A percentile compares a stretch with the other conserved stretches of the same genome.
Evolutionary conservation across 1,284 basidiomycete species (phyloP).

Genomic region (Athelia psychrophila): DNA sequence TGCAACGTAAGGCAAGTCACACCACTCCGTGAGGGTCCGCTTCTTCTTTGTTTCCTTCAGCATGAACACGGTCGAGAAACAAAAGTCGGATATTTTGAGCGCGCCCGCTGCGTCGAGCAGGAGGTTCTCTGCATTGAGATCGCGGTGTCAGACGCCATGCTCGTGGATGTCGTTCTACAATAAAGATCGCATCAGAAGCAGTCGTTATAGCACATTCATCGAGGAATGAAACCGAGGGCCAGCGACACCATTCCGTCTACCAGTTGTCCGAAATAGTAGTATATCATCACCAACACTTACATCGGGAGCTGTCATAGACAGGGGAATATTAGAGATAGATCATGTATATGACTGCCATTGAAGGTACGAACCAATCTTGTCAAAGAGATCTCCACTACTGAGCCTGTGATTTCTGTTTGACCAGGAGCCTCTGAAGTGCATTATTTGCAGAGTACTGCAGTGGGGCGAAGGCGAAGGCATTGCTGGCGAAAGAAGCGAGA

Average conservation of each 20-base stretch:
- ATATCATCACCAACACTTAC: conserved; percentile 86
- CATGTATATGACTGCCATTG: neutral
- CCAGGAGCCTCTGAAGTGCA: no score
- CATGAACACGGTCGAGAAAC: conserved; percentile 88
- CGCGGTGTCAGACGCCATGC: conserved; percentile 93
- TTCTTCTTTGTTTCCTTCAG: conserved; percentile 84
- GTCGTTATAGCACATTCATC: no score
- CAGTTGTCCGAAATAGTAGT: conserved; percentile 92
- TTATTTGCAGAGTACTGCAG: no score
- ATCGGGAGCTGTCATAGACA: conserved; percentile 67
- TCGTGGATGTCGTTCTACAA: conserved; percentile 82
- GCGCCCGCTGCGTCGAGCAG: conserved; percentile 77
- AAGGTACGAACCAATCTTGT: conserved; percentile 93
- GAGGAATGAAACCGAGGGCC: no score
- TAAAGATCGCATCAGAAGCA: no score
- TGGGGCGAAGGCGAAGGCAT: no score
- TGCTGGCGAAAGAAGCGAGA: no score
- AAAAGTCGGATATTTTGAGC: conserved; percentile 95
- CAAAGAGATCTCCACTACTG: conserved; percentile 95
- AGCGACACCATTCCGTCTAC: conserved; percentile 66
- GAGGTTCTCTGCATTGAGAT: conserved; percentile 96
- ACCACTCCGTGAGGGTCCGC: conserved; percentile 73
- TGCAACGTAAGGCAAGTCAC: conserved; percentile 93
- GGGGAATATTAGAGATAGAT: conserved; percentile 15
- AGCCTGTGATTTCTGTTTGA: no score